A percentile compares a stretch with the other conserved stretches of the same genome.
These are phyloP conservation scores for Naumovozyma castellii DNA, from an alignment of 805 yeast species.

Conservation along the genomic window DNA sequence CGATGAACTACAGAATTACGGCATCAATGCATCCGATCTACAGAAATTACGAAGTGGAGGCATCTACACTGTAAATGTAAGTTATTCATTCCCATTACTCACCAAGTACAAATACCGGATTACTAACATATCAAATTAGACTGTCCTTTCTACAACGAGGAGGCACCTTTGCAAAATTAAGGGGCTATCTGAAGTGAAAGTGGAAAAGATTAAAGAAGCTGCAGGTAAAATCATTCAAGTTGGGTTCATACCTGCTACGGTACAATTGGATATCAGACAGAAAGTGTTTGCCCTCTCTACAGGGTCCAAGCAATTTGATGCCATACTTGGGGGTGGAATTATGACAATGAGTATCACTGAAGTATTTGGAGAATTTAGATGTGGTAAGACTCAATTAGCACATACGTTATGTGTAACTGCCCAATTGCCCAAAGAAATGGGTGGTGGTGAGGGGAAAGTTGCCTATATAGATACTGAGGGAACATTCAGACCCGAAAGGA, in stretches of 20 bases:
- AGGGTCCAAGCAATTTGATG: constrained; percentile 61
- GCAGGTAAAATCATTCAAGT: constrained; percentile 54
- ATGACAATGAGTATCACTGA: constrained; percentile 72
- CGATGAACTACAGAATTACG: constrained; percentile 52
- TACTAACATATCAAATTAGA: constrained; percentile 21
- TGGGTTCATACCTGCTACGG: constrained; percentile 68
- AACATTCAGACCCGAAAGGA: constrained; percentile 66
- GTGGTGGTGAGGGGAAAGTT: constrained; percentile 77
- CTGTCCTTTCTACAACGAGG: constrained; percentile 52
- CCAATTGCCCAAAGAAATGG: constrained; percentile 58
- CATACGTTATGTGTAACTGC: constrained; percentile 72
- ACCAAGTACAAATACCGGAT: background rate
- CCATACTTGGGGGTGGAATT: constrained; percentile 64
- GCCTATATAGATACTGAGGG: constrained; percentile 77
- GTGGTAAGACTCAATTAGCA: constrained; percentile 76
- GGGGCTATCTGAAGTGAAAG: constrained; percentile 69
- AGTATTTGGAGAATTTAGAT: constrained; percentile 71
- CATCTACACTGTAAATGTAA: constrained; percentile 54
- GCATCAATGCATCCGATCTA: constrained; percentile 65
- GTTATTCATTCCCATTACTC: constrained; percentile 13
- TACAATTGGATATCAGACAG: constrained; percentile 54
- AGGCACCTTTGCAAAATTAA: constrained; percentile 54
- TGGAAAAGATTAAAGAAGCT: constrained; percentile 66
- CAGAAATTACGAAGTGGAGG: constrained; percentile 60
- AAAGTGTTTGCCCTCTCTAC: constrained; percentile 59